phyloP scores from a whole-genome alignment of 2,329 filamentous ascomycete species.

The Aspergillus ustus region DNA sequence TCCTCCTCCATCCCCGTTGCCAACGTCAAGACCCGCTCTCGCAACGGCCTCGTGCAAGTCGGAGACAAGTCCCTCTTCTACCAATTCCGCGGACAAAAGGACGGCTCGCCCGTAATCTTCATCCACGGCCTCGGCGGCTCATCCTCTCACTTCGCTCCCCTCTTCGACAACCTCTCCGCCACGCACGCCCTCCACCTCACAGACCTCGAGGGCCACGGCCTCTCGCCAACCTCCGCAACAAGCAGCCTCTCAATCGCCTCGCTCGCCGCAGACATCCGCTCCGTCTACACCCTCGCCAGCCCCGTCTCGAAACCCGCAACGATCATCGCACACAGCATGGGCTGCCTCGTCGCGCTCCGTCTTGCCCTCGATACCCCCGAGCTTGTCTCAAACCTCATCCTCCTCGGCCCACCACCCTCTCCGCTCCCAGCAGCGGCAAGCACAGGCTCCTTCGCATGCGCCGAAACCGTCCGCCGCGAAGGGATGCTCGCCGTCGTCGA shows the following conservation, averaged over 20 bases:
- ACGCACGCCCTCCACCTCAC: conserved; percentile 45
- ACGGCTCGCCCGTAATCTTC: conserved; percentile 50
- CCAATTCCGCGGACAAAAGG: conserved; percentile 31
- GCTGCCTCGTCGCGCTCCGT: conserved; percentile 53
- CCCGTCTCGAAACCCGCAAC: conserved; percentile 39
- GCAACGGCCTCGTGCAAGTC: conserved; percentile 42
- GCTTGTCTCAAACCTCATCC: conserved; percentile 50
- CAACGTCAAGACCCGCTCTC: conserved; percentile 37
- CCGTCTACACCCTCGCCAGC: conserved; percentile 42
- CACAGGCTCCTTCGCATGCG: conserved; percentile 39
- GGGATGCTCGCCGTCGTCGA: conserved; percentile 54
- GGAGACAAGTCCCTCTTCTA: conserved; percentile 51
- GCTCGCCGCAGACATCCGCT: conserved; percentile 49
- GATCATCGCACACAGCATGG: conserved; percentile 58
- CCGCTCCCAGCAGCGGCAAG: conserved; percentile 47
- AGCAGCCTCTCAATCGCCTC: conserved; percentile 49
- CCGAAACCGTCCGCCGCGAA: conserved; percentile 46
- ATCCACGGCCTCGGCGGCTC: conserved; percentile 61
- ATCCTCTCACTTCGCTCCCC: conserved; percentile 50
- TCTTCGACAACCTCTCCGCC: conserved; percentile 42
- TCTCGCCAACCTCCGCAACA: conserved; percentile 56
- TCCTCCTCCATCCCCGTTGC: conserved; percentile 33
- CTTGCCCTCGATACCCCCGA: conserved; percentile 48
- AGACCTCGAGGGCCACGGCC: conserved; percentile 62
- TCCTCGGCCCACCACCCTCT: conserved; percentile 55